phyloP scores from a whole-genome alignment of 2,329 filamentous ascomycete species.

The Zasmidium angulare region DNA sequence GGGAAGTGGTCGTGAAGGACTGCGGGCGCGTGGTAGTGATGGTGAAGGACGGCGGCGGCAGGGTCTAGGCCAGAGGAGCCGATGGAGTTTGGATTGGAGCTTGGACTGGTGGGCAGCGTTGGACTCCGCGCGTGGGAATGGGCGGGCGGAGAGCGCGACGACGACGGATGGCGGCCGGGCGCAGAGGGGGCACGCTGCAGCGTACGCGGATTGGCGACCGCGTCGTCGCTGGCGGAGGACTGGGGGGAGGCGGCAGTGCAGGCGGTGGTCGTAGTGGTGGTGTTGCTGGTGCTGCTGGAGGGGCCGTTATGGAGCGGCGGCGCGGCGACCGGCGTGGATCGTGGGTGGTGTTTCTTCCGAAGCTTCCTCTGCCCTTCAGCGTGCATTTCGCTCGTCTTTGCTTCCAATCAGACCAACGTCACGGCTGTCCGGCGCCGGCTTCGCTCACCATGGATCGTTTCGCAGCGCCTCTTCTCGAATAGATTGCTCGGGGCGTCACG shows the following conservation, averaged over 20 bases:
- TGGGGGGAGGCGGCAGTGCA: not conserved
- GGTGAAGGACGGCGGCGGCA: not conserved
- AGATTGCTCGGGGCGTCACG: not conserved
- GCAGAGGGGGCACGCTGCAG: not conserved
- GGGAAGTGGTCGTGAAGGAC: constrained; percentile 6
- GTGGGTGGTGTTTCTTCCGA: not conserved
- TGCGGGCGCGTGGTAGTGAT: constrained; percentile 1
- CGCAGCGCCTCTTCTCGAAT: not conserved
- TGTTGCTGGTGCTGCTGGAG: not conserved
- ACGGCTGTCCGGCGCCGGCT: not conserved
- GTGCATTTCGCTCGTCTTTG: not conserved
- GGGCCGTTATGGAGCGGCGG: not conserved
- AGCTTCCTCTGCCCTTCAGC: not conserved
- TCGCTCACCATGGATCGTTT: not conserved
- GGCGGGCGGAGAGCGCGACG: not conserved
- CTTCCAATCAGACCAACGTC: not conserved
- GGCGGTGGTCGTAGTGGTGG: too few species aligned
- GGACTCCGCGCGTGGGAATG: constrained; percentile 1
- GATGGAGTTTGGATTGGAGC: constrained; percentile 1
- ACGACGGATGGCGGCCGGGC: not conserved
- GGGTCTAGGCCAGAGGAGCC: constrained; percentile 1
- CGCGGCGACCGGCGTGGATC: not conserved
- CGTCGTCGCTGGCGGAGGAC: not conserved
- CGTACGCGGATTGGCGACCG: not conserved
- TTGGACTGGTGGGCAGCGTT: constrained; percentile 2